phyloP scores from a whole-genome alignment of 2,329 filamentous ascomycete genomes.

The Penicillium sp. region DNA sequence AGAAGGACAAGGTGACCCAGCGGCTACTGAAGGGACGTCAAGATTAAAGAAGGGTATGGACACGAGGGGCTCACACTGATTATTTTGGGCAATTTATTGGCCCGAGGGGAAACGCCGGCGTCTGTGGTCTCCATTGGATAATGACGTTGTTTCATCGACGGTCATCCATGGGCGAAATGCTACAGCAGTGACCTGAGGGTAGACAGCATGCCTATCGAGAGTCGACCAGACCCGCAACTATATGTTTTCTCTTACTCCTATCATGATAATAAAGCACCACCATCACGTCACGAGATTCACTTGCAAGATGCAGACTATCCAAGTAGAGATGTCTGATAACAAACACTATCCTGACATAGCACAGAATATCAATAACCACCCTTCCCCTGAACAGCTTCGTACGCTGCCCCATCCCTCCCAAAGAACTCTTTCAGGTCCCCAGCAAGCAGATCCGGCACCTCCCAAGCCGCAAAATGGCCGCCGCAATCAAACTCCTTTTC shows the following conservation, averaged over 20 bases:
- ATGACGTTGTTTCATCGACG: slow-evolving; percentile 22
- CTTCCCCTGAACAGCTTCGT: slow-evolving; percentile 35
- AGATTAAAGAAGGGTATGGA: slow-evolving; percentile 60
- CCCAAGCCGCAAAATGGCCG: slow-evolving; percentile 58
- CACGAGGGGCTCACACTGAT: slow-evolving; percentile 15
- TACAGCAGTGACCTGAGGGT: slow-evolving; percentile 17
- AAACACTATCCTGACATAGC: background rate
- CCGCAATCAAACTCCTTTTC: slow-evolving; percentile 49
- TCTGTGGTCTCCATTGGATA: slow-evolving; percentile 31
- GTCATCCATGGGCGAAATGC: slow-evolving; percentile 19
- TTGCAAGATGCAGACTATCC: background rate
- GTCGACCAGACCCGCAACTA: slow-evolving; percentile 14
- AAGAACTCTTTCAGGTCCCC: slow-evolving; percentile 52
- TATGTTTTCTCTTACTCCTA: slow-evolving; percentile 24
- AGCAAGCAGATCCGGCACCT: slow-evolving; percentile 50
- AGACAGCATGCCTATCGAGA: slow-evolving; percentile 14
- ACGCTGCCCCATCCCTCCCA: slow-evolving; percentile 44
- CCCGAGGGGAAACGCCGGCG: slow-evolving; percentile 29
- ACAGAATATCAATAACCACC: slow-evolving; percentile 33
- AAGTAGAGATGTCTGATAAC: background rate
- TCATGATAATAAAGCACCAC: slow-evolving; percentile 30
- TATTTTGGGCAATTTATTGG: slow-evolving; percentile 29
- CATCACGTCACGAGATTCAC: slow-evolving; percentile 22
- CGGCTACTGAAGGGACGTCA: slow-evolving; percentile 96
- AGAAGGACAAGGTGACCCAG: slow-evolving; percentile 99